A percentile compares a stretch with the other conserved stretches of the same genome.
These are phyloP conservation scores for Euphorbia schlechtendalii DNA, from an alignment of 441 rosid genomes.

Conservation along the genomic window DNA sequence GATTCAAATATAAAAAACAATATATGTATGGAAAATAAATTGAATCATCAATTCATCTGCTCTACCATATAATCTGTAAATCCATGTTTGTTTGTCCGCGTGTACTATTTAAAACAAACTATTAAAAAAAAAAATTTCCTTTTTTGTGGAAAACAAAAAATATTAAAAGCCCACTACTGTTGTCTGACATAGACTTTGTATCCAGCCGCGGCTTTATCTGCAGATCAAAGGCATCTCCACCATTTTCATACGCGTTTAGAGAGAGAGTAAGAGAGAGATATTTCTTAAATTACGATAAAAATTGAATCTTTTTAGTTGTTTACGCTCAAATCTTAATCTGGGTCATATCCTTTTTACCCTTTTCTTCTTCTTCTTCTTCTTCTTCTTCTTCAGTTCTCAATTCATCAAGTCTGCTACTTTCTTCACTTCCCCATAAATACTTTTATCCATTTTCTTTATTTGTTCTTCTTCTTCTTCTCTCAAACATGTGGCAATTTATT, in stretches of 20 bases:
- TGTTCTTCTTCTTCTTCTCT: conserved; percentile 14
- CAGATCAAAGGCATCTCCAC: conserved; percentile 15
- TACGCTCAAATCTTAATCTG: conserved; percentile 21
- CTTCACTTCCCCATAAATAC: too few relatives aligned
- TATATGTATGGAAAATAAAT: background rate
- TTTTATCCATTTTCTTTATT: conserved; percentile 8
- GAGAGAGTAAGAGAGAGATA: too few relatives aligned
- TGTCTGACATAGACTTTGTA: conserved; percentile 8
- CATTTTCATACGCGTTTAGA: conserved; percentile 13
- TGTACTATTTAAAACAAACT: background rate
- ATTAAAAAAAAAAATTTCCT: background rate
- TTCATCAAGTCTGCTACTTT: conserved; percentile 15
- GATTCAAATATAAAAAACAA: background rate
- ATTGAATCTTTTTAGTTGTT: background rate
- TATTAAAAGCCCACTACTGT: conserved; percentile 24
- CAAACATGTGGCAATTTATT: conserved; percentile 41
- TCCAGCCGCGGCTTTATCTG: background rate
- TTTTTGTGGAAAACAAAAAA: background rate
- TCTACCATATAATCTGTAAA: background rate
- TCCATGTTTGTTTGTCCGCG: background rate
- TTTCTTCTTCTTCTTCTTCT: background rate
- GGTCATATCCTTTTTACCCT: conserved; percentile 22
- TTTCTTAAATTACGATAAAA: background rate
- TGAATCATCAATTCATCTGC: background rate
- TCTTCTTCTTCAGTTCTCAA: conserved; percentile 15